Conservation (phyloP, 2,329 filamentous ascomycete species). For the Zymoseptoria crescenta region DNA sequence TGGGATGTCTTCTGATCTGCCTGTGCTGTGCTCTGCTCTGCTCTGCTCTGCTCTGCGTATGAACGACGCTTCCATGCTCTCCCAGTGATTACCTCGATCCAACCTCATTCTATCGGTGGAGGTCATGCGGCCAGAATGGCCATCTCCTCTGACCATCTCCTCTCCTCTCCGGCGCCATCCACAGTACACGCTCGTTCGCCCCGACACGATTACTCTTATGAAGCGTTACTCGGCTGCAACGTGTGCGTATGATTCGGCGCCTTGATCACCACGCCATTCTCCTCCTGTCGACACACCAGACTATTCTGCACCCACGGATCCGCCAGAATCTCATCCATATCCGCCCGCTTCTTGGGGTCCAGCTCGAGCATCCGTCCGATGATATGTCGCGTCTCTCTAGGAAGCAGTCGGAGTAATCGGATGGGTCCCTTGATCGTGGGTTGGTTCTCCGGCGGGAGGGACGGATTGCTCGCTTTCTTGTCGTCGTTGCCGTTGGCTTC, state of each 20-base stretch:
- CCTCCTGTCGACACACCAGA: conserved; percentile 71
- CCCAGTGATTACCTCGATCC: neutral
- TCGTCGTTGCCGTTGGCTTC: conserved; percentile 10
- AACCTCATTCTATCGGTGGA: neutral
- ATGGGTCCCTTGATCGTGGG: conserved; percentile 81
- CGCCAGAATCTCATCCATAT: conserved; percentile 74
- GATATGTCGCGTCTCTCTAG: conserved; percentile 81
- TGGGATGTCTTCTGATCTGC: neutral
- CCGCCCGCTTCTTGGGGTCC: conserved; percentile 73
- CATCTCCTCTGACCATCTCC: neutral
- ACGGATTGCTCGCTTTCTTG: conserved; percentile 29
- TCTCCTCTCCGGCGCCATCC: neutral
- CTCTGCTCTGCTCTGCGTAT: neutral
- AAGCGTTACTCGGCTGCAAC: conserved; percentile 39
- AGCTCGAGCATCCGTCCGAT: conserved; percentile 89
- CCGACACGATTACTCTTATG: neutral
- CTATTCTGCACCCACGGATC: conserved; percentile 88
- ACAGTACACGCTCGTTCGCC: neutral
- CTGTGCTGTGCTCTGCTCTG: neutral
- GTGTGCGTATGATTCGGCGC: conserved; percentile 76
- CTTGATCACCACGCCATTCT: conserved; percentile 62
- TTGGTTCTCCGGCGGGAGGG: conserved; percentile 21
- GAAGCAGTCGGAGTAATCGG: conserved; percentile 77
- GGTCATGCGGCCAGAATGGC: neutral
- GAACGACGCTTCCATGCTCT: neutral